Percentiles rank a stretch among this genome's conserved stretches.
Evolutionary conservation across 495 filamentous ascomycete species (phyloP).

Genomic region (Aspergillus biplanus): DNA sequence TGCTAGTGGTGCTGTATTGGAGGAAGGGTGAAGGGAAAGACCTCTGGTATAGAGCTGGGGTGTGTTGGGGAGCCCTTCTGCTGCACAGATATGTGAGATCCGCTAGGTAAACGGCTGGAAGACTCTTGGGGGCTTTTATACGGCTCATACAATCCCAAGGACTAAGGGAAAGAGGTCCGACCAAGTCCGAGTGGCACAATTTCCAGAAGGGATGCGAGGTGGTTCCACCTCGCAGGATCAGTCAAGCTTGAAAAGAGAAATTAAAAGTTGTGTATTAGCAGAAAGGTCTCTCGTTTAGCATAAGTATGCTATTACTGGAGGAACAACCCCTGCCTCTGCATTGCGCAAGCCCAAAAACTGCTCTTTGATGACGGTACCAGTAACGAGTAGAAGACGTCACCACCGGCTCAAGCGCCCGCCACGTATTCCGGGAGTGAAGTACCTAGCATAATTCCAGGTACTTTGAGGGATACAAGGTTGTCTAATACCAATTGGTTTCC

Average conservation of each 20-base stretch:
- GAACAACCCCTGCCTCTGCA: background rate
- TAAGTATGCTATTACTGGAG: background rate
- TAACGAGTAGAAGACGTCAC: slow-evolving; percentile 5
- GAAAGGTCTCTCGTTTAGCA: background rate
- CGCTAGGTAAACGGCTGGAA: slow-evolving; percentile 4
- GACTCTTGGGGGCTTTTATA: slow-evolving; percentile 15
- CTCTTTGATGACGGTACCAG: background rate
- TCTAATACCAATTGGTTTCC: background rate
- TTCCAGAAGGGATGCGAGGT: background rate
- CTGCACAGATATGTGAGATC: slow-evolving; percentile 4
- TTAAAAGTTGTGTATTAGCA: background rate
- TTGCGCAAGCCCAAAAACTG: background rate
- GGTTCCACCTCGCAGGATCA: background rate
- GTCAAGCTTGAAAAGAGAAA: background rate
- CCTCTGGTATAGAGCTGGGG: background rate
- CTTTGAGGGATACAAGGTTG: too few relatives aligned
- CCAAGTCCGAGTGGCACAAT: slow-evolving; percentile 1
- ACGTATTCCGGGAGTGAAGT: background rate
- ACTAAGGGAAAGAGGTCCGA: background rate
- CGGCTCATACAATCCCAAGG: background rate
- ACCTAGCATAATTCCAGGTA: background rate
- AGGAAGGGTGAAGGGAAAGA: background rate
- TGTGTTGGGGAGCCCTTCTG: background rate
- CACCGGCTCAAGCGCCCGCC: background rate
- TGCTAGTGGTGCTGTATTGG: background rate